Evolutionary conservation across 495 filamentous ascomycete genomes (phyloP), one percentile per base, ranked within the genome.

Genomic region (Aspergillus biplanus): DNA sequence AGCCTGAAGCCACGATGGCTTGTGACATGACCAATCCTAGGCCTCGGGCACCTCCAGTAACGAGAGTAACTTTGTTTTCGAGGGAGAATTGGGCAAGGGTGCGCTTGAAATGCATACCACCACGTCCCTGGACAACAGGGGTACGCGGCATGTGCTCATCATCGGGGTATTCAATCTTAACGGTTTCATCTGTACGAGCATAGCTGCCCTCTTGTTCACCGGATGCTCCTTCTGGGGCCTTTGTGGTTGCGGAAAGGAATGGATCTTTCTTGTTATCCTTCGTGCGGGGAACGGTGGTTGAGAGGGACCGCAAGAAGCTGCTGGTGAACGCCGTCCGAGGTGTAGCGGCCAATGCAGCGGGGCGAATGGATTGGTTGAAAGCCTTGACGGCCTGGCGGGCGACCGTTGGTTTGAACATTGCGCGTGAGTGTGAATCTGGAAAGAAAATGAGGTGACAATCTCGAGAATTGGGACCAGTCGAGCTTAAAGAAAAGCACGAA

Each of bases 11-110:
- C 33, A 97, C 89, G 65, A 96, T 84, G 5, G 88, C 93, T 73
- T 97, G 92, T 39, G 86, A 89, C 93, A 98, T 97, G 37, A 96
- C 93, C 67, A 97, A 79, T 53, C 92, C 92, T 67, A 97, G 73
- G 5, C 92, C 92, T 67, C 93, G 81, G 44, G 93, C 92, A 66
- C 92, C 93, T 35, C 93, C 93, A 11, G 92, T 96, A 3, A 97
- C 90, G 6, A 96, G 80, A 31, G 81, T 90, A 6, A 92, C 89
- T 67, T 87, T 88, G 32, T 84, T 88, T 73, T 96, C 89, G 31
- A 97, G 79, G 0, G 90, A 91, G 75, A 96, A 96, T 34, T 85
- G 86, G 53, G 81, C 86, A 68, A 88, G 82, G 0, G 89, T 92
- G 39, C 88, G 85, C 79, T 89, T 89, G 69, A 86, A 86, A 71